Percentiles rank a stretch among this genome's conserved stretches.
Evolutionary conservation across 2,329 filamentous ascomycete genomes (phyloP).

Genomic region (Claviceps sorghi): DNA sequence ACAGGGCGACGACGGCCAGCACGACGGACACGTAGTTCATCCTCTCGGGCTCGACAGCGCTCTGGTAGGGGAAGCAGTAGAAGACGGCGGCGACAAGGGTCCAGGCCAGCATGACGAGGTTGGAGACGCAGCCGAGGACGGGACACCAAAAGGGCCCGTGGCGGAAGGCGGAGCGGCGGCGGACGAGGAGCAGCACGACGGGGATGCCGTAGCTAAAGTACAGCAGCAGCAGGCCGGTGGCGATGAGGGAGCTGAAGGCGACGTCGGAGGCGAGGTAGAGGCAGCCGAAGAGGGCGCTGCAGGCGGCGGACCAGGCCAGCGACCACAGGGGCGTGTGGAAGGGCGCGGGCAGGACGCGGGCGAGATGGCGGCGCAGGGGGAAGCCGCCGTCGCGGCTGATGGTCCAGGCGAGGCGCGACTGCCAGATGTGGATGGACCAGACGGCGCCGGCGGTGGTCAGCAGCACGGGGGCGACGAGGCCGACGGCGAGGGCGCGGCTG

Average conservation of each 20-base stretch:
- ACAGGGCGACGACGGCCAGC: conserved; percentile 8
- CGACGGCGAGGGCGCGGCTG: conserved; percentile 12
- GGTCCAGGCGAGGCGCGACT: conserved; percentile 16
- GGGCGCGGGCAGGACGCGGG: conserved; percentile 10
- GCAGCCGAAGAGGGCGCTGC: conserved; percentile 14
- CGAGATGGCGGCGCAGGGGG: conserved; percentile 11
- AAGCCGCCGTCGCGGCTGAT: conserved; percentile 15
- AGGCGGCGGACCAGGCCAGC: conserved; percentile 10
- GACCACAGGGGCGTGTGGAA: conserved; percentile 14
- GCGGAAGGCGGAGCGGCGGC: conserved; percentile 12
- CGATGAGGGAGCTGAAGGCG: conserved; percentile 15
- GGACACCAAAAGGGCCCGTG: conserved; percentile 16
- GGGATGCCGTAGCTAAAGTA: conserved; percentile 17
- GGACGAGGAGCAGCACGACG: conserved; percentile 10
- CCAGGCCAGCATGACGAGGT: conserved; percentile 14
- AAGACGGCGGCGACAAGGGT: conserved; percentile 11
- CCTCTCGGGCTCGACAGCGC: conserved; percentile 7
- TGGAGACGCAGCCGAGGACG: conserved; percentile 12
- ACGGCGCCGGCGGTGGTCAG: conserved; percentile 12
- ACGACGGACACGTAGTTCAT: conserved; percentile 16
- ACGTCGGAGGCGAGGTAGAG: conserved; percentile 15
- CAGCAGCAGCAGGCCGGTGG: conserved; percentile 12
- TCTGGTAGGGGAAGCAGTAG: conserved; percentile 15
- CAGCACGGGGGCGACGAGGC: conserved; percentile 11
- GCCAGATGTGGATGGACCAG: conserved; percentile 17